Evolutionary conservation across 192 early-diverging fungal species (phyloP).

Genomic region (Funneliformis mosseae): DNA sequence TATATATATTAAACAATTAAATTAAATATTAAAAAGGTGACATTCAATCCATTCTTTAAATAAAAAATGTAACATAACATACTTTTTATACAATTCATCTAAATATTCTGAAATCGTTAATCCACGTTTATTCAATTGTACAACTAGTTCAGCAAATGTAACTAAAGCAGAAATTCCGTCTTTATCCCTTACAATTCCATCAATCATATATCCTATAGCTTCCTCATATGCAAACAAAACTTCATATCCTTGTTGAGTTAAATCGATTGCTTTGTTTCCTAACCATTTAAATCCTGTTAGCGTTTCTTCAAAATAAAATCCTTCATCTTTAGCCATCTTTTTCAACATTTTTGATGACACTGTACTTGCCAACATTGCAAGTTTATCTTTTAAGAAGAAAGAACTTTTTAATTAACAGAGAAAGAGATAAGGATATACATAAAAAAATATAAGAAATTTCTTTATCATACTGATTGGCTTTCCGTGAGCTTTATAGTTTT

Average conservation of each 20-base stretch:
- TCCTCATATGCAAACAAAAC: constrained; percentile 91
- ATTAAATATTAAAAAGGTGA: background rate
- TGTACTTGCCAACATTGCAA: constrained; percentile 83
- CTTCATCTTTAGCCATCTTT: constrained; percentile 70
- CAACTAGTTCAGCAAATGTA: constrained; percentile 75
- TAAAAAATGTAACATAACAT: constrained; percentile 20
- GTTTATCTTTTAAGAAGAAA: constrained; percentile 42
- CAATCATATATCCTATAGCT: constrained; percentile 89
- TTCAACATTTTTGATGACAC: constrained; percentile 87
- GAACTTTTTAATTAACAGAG: background rate
- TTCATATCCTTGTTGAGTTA: constrained; percentile 65
- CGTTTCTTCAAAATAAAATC: constrained; percentile 86
- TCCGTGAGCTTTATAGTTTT: constrained; percentile 53
- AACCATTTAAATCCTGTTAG: constrained; percentile 98
- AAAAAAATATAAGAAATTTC: constrained; percentile 8
- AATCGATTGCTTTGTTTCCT: constrained; percentile 74
- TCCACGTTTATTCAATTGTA: constrained; percentile 65
- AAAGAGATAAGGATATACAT: constrained; percentile 18
- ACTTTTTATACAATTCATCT: constrained; percentile 72
- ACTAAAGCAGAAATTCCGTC: constrained; percentile 88
- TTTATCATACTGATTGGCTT: constrained; percentile 36
- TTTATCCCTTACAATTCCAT: constrained; percentile 83
- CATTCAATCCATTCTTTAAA: too few relatives aligned
- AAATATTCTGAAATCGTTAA: constrained; percentile 67
- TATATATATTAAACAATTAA: background rate